Percentiles rank a stretch among this genome's conserved stretches.
Evolutionary conservation across 192 early-diverging fungal species (phyloP).

Genomic region (Podila verticillata): DNA sequence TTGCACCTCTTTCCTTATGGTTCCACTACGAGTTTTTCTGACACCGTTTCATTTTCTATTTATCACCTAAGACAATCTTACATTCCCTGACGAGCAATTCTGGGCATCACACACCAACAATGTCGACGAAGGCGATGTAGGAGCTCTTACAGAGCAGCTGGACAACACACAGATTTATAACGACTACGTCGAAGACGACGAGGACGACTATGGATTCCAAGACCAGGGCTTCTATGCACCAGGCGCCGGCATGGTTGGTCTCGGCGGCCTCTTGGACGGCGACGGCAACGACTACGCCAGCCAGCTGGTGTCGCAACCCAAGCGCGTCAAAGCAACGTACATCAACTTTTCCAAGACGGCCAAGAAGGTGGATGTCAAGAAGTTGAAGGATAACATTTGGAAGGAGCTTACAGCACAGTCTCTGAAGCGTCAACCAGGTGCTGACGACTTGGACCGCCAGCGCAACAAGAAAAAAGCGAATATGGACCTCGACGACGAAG

Average conservation of each 20-base stretch:
- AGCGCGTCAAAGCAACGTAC: slow-evolving; percentile 72
- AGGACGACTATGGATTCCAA: slow-evolving; percentile 45
- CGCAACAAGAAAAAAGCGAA: slow-evolving; percentile 28
- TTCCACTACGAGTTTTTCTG: no score
- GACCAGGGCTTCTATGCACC: slow-evolving; percentile 43
- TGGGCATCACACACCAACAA: slow-evolving; percentile 56
- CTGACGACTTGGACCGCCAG: slow-evolving; percentile 9
- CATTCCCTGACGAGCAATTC: slow-evolving; percentile 51
- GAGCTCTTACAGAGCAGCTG: slow-evolving; percentile 29
- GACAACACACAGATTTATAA: slow-evolving; percentile 54
- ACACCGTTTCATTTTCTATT: no score
- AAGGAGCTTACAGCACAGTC: slow-evolving; percentile 63
- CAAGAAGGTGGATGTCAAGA: slow-evolving; percentile 95
- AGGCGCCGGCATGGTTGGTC: slow-evolving; percentile 32
- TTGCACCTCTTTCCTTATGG: neutral
- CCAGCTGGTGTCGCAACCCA: slow-evolving; percentile 64
- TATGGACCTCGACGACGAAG: slow-evolving; percentile 12
- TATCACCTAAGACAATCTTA: slow-evolving; percentile 8
- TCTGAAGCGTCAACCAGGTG: slow-evolving; percentile 32
- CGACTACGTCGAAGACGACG: slow-evolving; percentile 46
- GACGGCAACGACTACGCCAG: slow-evolving; percentile 58
- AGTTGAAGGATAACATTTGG: slow-evolving; percentile 98
- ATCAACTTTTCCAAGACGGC: slow-evolving; percentile 88
- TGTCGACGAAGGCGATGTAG: slow-evolving; percentile 30
- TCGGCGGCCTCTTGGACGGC: slow-evolving; percentile 14